Base-by-base conservation (phyloP, 2,329 filamentous ascomycete species). In the Scolecobasidium constrictum region DNA sequence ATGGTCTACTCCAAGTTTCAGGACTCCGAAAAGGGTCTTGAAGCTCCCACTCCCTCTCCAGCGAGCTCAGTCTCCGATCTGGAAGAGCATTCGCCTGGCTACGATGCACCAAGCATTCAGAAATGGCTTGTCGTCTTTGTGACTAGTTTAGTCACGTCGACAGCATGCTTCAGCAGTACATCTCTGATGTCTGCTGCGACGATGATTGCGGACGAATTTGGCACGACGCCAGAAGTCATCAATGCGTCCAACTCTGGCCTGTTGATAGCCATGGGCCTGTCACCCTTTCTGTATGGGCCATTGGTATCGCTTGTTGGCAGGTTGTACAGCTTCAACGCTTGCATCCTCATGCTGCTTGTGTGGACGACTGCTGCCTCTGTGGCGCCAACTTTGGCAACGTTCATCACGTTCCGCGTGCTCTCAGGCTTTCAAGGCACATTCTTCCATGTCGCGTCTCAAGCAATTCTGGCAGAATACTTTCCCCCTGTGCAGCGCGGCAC, bases 81-180 rank as follows among this genome's bases (percentile, higher is more conserved):
- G 9, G 26, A 31, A 31, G 26, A 31, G n/a, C 26, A 31, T n/a
- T 31, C 26, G n/a, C 26, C 26, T 31, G 26, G 26, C 9, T 31
- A 31, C n/a, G 26, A 31, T 31, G 26, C 26, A n/a, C 26, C 26
- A n/a, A 31, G 9, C n/a, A 9, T 31, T 9, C 26, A 31, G n/a
- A 67, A 67, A 54, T 56, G 47, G 17, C 50, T 65, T 17, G 63
- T 67, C 19, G 52, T 66, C 33, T 64, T 66, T 47, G 49, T 58
- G 9, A 58, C 60, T 19, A 64, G 61, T 46, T 67, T 62, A 61
- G 60, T 63, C 53, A 60, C 63, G 2, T 52, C 67, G 4, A 53
- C 59, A 2, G 55, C 61, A 5, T 63, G 63, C 31, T 67, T 64
- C 47, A 63, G 60, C n/a, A 62, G 57, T 46, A 66, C 65, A 9